Evolutionary conservation across 305 asterid genomes (phyloP).

Genomic region (Caryopteris hybrid): DNA sequence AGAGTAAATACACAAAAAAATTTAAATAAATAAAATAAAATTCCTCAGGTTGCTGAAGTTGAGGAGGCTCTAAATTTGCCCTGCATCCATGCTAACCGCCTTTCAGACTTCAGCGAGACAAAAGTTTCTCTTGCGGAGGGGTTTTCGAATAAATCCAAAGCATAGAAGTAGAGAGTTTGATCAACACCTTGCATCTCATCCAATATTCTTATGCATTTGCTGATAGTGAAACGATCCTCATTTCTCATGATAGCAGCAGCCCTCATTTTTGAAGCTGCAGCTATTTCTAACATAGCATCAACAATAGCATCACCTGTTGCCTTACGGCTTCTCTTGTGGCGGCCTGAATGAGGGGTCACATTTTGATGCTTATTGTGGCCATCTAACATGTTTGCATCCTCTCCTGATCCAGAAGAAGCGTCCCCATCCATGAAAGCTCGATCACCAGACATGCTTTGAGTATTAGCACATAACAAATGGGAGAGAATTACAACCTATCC

Average conservation of each 20-base stretch:
- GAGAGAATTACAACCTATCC: background rate
- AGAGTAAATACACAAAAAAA: no score
- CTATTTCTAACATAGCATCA: constrained; percentile 75
- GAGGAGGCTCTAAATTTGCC: constrained; percentile 51
- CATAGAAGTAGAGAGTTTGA: constrained; percentile 50
- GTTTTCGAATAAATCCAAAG: constrained; percentile 59
- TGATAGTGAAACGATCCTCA: constrained; percentile 58
- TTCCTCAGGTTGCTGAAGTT: constrained; percentile 31
- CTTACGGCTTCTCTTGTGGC: constrained; percentile 74
- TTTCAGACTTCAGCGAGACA: constrained; percentile 47
- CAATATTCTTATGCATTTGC: constrained; percentile 59
- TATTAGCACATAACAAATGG: constrained; percentile 29
- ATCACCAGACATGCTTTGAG: constrained; percentile 56
- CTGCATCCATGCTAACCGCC: constrained; percentile 60
- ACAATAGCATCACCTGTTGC: constrained; percentile 79
- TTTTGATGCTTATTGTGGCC: constrained; percentile 52
- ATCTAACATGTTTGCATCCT: constrained; percentile 64
- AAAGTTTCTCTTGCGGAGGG: constrained; percentile 57
- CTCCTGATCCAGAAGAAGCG: constrained; percentile 77
- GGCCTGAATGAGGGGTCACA: constrained; percentile 42
- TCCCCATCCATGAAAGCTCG: constrained; percentile 62
- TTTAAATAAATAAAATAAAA: no score
- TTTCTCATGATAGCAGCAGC: constrained; percentile 62
- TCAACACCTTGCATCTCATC: constrained; percentile 63
- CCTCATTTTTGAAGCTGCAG: constrained; percentile 75